These are phyloP conservation scores for Coelastrella sp. DNA, from an alignment of 139 green algal species.

Conservation along the genomic window DNA sequence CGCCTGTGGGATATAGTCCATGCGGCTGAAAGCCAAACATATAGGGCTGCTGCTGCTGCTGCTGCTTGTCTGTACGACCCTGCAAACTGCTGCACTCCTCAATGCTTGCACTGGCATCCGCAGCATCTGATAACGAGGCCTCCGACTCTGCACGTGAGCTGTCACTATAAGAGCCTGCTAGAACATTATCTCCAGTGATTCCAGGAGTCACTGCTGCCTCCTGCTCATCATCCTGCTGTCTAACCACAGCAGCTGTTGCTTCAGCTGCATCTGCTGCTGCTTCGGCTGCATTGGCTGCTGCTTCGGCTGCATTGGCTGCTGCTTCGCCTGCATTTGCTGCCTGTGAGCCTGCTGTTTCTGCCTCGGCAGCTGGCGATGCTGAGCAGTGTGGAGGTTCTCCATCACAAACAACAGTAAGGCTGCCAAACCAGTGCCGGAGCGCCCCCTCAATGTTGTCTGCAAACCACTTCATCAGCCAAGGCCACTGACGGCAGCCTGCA, in stretches of 20 bases:
- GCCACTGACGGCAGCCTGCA: slow-evolving; percentile 76
- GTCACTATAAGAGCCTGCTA: too few relatives aligned
- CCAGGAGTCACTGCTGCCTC: not conserved
- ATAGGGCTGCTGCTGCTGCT: slow-evolving; percentile 2
- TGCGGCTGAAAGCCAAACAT: slow-evolving; percentile 88
- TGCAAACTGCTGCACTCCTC: not conserved
- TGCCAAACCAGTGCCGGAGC: slow-evolving; percentile 76
- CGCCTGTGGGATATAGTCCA: slow-evolving; percentile 84
- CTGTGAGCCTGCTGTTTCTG: slow-evolving; percentile 5
- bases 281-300: not conserved
- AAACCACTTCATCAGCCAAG: slow-evolving; percentile 70
- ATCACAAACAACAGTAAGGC: slow-evolving; percentile 63
- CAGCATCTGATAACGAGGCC: not conserved
- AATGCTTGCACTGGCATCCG: not conserved
- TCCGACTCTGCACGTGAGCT: not conserved
- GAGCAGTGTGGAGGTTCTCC: not conserved
- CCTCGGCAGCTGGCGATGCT: slow-evolving; percentile 13
- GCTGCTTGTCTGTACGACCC: not conserved
- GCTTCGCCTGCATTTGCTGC: not conserved
- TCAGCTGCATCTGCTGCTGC: not conserved
- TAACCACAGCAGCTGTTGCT: not conserved
- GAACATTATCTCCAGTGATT: not conserved
- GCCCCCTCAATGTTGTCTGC: slow-evolving; percentile 61
- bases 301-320: not conserved
- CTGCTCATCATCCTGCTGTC: not conserved